Conservation (phyloP, 2,329 filamentous ascomycete species). For the Xylaria arbuscula region DNA sequence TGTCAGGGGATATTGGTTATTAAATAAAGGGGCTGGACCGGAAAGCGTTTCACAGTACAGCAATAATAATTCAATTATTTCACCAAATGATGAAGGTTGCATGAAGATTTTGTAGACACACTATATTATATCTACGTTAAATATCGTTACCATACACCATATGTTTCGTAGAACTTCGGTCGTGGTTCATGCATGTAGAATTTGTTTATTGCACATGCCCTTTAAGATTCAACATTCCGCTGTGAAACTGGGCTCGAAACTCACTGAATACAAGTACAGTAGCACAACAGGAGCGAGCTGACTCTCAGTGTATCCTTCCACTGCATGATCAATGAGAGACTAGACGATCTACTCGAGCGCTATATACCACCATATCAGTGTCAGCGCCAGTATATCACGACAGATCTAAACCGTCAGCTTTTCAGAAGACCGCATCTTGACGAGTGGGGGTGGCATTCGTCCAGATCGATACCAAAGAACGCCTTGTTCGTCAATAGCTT, state of each 20-base stretch:
- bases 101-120: not conserved
- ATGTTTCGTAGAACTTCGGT: not conserved
- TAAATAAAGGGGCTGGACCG: not conserved
- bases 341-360: not conserved
- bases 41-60: conserved; percentile 7
- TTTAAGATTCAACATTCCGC: not conserved
- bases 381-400: not conserved
- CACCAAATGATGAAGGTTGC: not conserved
- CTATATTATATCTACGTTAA: not conserved
- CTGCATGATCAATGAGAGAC: not conserved
- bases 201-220: not conserved
- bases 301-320: not conserved
- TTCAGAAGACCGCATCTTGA: conserved; percentile 26
- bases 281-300: not conserved
- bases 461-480: conserved; percentile 35
- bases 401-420: conserved; percentile 1
- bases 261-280: not conserved
- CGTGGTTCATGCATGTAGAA: not conserved
- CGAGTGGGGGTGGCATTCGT: conserved; percentile 27
- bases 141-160: not conserved
- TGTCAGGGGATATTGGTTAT: conserved; percentile 4
- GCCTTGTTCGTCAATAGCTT: conserved; percentile 28
- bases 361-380: not conserved
- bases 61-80: conserved; percentile 11
- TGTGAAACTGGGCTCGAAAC: not conserved